phyloP scores from a whole-genome alignment of 352 stramenopile genomes.

The Halophytophthora batemanensis region DNA sequence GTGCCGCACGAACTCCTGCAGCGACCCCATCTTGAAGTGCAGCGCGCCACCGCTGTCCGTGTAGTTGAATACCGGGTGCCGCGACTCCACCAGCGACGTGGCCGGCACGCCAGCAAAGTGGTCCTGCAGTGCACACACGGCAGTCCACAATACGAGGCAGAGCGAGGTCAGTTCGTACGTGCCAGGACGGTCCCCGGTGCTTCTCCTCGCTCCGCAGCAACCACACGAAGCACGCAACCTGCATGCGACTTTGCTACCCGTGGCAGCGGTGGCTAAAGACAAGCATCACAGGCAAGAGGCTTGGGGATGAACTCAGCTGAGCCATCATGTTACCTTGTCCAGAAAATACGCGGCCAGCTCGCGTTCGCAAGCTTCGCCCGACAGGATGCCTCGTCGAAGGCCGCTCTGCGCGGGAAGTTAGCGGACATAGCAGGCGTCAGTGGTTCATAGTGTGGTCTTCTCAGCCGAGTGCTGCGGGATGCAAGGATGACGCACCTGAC shows the following conservation, averaged over 20 bases:
- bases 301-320: background rate
- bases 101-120: slow-evolving; percentile 82
- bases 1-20: slow-evolving; percentile 96
- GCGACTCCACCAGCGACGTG: slow-evolving; percentile 75
- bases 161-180: background rate
- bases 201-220: too few species aligned
- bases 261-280: background rate
- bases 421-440: background rate
- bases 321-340: slow-evolving; percentile 60
- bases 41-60: slow-evolving; percentile 32
- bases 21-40: slow-evolving; percentile 93
- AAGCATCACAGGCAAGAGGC: background rate
- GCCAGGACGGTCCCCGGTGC: background rate
- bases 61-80: slow-evolving; percentile 81
- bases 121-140: slow-evolving; percentile 33
- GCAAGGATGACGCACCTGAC: slow-evolving; percentile 35
- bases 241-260: background rate
- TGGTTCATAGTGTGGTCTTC: background rate
- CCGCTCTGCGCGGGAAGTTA: slow-evolving; percentile 35
- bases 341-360: slow-evolving; percentile 98
- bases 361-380: slow-evolving; percentile 95
- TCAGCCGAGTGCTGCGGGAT: background rate
- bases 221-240: background rate
- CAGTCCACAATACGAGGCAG: slow-evolving; percentile 7
- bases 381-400: slow-evolving; percentile 91